phyloP scores from a whole-genome alignment of 352 stramenopile genomes.

The Pythium insidiosum region DNA sequence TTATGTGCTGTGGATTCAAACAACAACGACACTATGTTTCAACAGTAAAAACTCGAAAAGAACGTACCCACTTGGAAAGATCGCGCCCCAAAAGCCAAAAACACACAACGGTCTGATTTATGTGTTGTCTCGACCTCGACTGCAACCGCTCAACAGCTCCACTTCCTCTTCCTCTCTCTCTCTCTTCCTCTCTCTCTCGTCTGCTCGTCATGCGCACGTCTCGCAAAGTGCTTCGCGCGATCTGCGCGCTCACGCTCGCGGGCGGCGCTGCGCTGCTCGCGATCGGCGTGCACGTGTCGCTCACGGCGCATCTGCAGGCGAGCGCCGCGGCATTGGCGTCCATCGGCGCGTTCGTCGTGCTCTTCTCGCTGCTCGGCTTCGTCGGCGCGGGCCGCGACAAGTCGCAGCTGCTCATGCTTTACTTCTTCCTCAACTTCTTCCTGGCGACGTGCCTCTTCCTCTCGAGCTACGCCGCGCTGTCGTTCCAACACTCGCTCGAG shows the following conservation, averaged over 20 bases:
- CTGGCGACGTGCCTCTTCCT: constrained; percentile 54
- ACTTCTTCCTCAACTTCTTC: constrained; percentile 72
- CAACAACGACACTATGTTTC: too few species aligned
- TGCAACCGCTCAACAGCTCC: too few species aligned
- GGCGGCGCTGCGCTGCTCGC: constrained; percentile 39
- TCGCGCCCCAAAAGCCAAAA: too few species aligned
- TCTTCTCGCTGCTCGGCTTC: constrained; percentile 56
- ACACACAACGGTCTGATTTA: too few species aligned
- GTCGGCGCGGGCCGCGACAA: constrained; percentile 57
- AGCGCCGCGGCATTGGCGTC: constrained; percentile 36
- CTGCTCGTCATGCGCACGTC: constrained; percentile 70
- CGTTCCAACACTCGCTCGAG: constrained; percentile 52
- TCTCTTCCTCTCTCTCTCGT: too few species aligned
- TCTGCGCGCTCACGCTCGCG: constrained; percentile 48
- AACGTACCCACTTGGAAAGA: too few species aligned
- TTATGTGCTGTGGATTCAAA: too few species aligned
- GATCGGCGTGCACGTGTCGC: constrained; percentile 43
- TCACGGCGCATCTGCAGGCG: constrained; percentile 34
- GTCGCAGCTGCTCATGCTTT: constrained; percentile 54
- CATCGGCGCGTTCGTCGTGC: constrained; percentile 33
- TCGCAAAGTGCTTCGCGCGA: constrained; percentile 43
- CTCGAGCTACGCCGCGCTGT: constrained; percentile 51
- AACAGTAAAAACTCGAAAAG: too few species aligned
- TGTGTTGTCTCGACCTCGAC: too few species aligned
- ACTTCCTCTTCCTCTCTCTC: too few species aligned